Evolutionary conservation across 2,329 filamentous ascomycete species (phyloP).

Genomic region (Exophiala sideris): DNA sequence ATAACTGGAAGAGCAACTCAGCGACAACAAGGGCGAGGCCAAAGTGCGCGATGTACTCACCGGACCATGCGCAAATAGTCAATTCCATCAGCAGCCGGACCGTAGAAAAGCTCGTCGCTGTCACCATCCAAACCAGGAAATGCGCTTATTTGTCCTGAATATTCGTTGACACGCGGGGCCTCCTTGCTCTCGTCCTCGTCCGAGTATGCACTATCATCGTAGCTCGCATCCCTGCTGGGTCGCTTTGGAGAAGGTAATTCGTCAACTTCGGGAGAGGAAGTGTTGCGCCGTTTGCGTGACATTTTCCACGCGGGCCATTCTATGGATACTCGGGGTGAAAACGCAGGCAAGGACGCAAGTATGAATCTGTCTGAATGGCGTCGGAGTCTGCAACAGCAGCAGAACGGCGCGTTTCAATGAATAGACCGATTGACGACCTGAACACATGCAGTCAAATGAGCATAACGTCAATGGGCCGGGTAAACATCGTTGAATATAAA

Average conservation of each 20-base stretch:
- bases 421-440: too few species aligned
- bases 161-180: conserved; percentile 54
- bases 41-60: conserved; percentile 47
- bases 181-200: conserved; percentile 33
- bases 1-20: conserved; percentile 18
- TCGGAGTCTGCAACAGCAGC: not conserved
- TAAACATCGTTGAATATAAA: too few species aligned
- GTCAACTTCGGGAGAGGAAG: conserved; percentile 28
- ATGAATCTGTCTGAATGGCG: not conserved
- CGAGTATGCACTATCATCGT: conserved; percentile 30
- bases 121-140: conserved; percentile 61
- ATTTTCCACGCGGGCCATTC: conserved; percentile 26
- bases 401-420: too few species aligned
- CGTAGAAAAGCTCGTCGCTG: conserved; percentile 59
- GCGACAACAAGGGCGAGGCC: conserved; percentile 9
- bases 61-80: conserved; percentile 69
- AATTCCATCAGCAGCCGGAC: conserved; percentile 64
- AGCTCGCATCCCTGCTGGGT: conserved; percentile 1
- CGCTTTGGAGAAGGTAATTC: conserved; percentile 15
- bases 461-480: too few species aligned
- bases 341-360: not conserved
- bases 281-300: conserved; percentile 29
- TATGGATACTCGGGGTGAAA: not conserved
- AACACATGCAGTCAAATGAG: too few species aligned
- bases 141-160: conserved; percentile 69